A percentile compares a stretch with the other conserved stretches of the same genome.
Conservation (phyloP, 345 rosid species). For the Microthlaspi erraticum region DNA sequence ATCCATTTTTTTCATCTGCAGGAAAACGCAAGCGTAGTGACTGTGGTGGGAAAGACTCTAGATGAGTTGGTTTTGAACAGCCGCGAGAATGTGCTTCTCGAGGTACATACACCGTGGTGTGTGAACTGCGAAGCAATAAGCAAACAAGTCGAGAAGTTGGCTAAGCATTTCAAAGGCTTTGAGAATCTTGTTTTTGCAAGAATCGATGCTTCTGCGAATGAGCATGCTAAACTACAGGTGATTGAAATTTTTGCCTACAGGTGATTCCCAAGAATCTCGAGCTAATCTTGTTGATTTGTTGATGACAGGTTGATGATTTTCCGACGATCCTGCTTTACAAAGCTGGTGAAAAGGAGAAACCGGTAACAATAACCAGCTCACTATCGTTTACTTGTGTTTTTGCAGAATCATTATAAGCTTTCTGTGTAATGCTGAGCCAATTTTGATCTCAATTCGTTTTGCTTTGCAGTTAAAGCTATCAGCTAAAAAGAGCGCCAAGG, state of each 20-base stretch:
- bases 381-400: constrained; percentile 50
- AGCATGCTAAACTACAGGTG: constrained; percentile 81
- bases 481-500: constrained; percentile 52
- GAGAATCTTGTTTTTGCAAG: constrained; percentile 67
- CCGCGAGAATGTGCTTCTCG: constrained; percentile 72
- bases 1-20: constrained; percentile 36
- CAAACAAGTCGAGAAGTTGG: constrained; percentile 80
- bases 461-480: constrained; percentile 63
- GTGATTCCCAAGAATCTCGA: background rate
- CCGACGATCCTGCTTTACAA: constrained; percentile 72
- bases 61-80: constrained; percentile 74
- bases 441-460: constrained; percentile 41
- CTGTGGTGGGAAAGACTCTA: constrained; percentile 82
- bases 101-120: constrained; percentile 96
- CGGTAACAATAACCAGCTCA: constrained; percentile 48
- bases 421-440: background rate
- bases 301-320: constrained; percentile 57
- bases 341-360: constrained; percentile 61
- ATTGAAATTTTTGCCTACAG: background rate
- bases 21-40: constrained; percentile 59
- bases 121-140: constrained; percentile 66
- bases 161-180: constrained; percentile 83
- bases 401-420: constrained; percentile 45
- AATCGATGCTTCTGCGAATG: constrained; percentile 88
- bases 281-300: background rate